phyloP scores from a whole-genome alignment of 495 filamentous ascomycete genomes.

The Penicillium bialowiezense region DNA sequence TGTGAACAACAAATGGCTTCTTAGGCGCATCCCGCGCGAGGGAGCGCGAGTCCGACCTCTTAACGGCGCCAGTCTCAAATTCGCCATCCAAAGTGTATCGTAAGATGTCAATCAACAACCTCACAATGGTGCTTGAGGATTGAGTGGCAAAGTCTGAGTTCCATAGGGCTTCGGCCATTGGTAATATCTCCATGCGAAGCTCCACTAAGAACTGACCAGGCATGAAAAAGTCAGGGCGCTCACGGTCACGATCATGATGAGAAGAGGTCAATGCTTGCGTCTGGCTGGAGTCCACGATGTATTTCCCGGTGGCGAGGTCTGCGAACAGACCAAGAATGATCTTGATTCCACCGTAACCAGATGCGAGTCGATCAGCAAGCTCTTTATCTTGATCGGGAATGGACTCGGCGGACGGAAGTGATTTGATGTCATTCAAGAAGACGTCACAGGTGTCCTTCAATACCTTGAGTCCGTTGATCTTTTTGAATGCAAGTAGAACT shows the following conservation, averaged over 20 bases:
- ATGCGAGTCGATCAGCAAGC: conserved; percentile 47
- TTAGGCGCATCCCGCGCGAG: conserved; percentile 29
- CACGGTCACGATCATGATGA: conserved; percentile 51
- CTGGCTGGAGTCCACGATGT: conserved; percentile 69
- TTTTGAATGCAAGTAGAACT: conserved; percentile 82
- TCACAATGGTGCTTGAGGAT: conserved; percentile 68
- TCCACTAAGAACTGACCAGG: conserved; percentile 83
- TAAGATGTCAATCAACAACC: conserved; percentile 79
- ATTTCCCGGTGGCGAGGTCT: conserved; percentile 71
- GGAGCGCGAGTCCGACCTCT: conserved; percentile 53
- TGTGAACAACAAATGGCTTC: conserved; percentile 47
- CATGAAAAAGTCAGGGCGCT: conserved; percentile 64
- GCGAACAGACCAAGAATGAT: conserved; percentile 82
- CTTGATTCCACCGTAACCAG: conserved; percentile 67
- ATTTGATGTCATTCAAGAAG: conserved; percentile 68
- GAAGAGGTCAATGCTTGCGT: conserved; percentile 60
- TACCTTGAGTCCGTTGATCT: conserved; percentile 67
- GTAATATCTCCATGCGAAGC: conserved; percentile 77
- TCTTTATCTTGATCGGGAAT: conserved; percentile 42
- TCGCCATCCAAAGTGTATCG: conserved; percentile 75
- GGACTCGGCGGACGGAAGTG: conserved; percentile 33
- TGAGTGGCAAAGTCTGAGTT: conserved; percentile 68
- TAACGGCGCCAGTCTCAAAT: conserved; percentile 64
- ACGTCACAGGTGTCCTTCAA: conserved; percentile 69
- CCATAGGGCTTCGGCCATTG: conserved; percentile 78